These are phyloP conservation scores for Lentinula novae-zelandiae DNA, from an alignment of 1,284 basidiomycete genomes.

Conservation along the genomic window DNA sequence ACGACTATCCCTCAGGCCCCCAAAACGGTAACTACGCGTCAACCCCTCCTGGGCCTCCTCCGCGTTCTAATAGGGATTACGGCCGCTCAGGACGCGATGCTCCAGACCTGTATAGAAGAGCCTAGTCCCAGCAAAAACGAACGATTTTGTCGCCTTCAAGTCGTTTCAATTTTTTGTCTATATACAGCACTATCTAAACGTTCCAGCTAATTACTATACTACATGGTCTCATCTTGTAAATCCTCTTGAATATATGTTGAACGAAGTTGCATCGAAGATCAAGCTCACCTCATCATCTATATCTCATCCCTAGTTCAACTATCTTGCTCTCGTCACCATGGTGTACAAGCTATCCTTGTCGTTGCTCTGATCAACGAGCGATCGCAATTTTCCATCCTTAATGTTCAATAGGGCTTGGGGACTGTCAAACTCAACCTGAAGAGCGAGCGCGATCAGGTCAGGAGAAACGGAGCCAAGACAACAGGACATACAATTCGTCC, in stretches of 20 bases:
- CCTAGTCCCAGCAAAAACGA: not conserved
- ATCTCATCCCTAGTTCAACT: too few relatives aligned
- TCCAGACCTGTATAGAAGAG: slow-evolving; percentile 13
- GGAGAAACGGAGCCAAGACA: not conserved
- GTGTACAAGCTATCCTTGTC: slow-evolving; percentile 32
- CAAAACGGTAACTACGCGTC: slow-evolving; percentile 47
- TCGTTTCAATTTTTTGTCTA: not conserved
- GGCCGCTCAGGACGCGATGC: slow-evolving; percentile 49
- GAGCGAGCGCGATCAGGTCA: too few relatives aligned
- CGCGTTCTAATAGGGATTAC: slow-evolving; percentile 52
- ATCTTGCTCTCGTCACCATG: slow-evolving; percentile 10
- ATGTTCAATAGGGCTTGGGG: slow-evolving; percentile 48
- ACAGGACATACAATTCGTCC: slow-evolving; percentile 13
- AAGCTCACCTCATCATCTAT: too few relatives aligned
- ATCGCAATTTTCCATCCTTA: slow-evolving; percentile 39
- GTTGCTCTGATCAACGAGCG: slow-evolving; percentile 42
- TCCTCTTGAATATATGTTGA: not conserved
- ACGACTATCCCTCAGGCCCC: slow-evolving; percentile 42
- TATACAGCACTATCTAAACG: not conserved
- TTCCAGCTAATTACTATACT: not conserved
- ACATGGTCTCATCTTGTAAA: not conserved
- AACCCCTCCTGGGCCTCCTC: slow-evolving; percentile 38
- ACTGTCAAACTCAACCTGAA: slow-evolving; percentile 38
- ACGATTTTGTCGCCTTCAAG: not conserved
- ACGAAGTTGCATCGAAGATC: too few relatives aligned